These are phyloP conservation scores for Trametes pubescens DNA, from an alignment of 1,284 basidiomycete genomes.

Conservation along the genomic window DNA sequence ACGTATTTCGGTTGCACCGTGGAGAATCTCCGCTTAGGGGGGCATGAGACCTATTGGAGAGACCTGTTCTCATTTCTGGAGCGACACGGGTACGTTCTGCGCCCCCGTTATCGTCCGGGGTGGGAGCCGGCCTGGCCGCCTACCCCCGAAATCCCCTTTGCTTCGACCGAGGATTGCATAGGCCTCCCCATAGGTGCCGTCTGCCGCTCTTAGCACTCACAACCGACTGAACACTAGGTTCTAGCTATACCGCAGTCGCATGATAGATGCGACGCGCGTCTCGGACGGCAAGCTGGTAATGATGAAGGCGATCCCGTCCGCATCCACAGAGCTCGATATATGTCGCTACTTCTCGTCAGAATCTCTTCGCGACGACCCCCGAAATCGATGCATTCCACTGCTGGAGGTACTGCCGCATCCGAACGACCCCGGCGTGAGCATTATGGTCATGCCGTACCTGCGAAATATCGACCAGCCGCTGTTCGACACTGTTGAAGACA, in stretches of 20 bases:
- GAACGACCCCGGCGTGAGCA: conserved; percentile 20
- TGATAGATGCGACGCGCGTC: conserved; percentile 37
- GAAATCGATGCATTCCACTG: conserved; percentile 43
- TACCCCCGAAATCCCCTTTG: neutral
- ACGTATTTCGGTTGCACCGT: no score
- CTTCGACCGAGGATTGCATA: neutral
- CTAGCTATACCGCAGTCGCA: neutral
- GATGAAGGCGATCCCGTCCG: conserved; percentile 36
- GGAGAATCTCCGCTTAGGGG: no score
- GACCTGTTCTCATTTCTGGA: neutral
- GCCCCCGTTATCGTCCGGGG: neutral
- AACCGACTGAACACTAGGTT: conserved; percentile 19
- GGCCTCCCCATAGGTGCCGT: neutral
- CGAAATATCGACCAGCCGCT: conserved; percentile 32
- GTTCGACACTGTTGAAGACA: conserved; percentile 36
- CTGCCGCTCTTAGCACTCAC: neutral
- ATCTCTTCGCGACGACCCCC: conserved; percentile 29
- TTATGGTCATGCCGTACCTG: conserved; percentile 44
- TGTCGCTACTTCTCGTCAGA: conserved; percentile 1
- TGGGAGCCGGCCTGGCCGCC: neutral
- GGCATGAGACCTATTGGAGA: neutral
- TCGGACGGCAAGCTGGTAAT: conserved; percentile 35
- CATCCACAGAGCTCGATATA: conserved; percentile 30
- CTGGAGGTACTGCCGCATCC: conserved; percentile 38
- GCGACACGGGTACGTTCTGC: neutral